Evolutionary conservation across 805 yeast genomes (phyloP).

Genomic region (Sugiyamaella valdiviana): DNA sequence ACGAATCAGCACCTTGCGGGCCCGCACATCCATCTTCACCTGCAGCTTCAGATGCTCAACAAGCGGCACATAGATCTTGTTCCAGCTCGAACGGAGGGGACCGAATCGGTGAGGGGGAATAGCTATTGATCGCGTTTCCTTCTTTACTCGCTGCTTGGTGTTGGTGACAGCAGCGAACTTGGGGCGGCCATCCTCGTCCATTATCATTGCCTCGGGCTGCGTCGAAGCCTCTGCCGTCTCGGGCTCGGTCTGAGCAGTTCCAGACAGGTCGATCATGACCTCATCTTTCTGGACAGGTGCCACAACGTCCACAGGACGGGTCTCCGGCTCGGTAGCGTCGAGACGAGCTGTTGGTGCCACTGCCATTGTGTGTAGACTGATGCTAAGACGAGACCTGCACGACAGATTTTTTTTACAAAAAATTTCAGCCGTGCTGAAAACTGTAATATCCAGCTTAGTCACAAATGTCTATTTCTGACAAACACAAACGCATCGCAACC

Average conservation of each 20-base stretch:
- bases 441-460: neutral
- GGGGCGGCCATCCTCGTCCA: constrained; percentile 86
- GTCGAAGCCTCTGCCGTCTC: constrained; percentile 22
- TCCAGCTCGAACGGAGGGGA: constrained; percentile 86
- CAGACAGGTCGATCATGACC: constrained; percentile 37
- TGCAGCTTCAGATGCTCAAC: constrained; percentile 93
- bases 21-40: constrained; percentile 86
- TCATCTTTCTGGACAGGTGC: constrained; percentile 16
- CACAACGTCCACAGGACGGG: constrained; percentile 15
- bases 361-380: constrained; percentile 38
- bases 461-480: neutral
- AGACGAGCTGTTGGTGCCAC: constrained; percentile 29
- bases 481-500: neutral
- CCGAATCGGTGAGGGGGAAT: constrained; percentile 98
- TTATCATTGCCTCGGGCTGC: constrained; percentile 35
- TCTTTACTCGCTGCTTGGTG: constrained; percentile 58
- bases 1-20: constrained; percentile 71
- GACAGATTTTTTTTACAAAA: neutral
- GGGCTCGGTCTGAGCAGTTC: constrained; percentile 5
- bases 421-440: neutral
- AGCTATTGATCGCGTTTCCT: constrained; percentile 81
- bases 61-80: constrained; percentile 89
- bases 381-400: constrained; percentile 28
- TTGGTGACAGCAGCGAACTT: constrained; percentile 70
- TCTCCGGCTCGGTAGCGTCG: constrained; percentile 30